phyloP scores from a whole-genome alignment of 345 rosid genomes.

The Citrus hindsii region DNA sequence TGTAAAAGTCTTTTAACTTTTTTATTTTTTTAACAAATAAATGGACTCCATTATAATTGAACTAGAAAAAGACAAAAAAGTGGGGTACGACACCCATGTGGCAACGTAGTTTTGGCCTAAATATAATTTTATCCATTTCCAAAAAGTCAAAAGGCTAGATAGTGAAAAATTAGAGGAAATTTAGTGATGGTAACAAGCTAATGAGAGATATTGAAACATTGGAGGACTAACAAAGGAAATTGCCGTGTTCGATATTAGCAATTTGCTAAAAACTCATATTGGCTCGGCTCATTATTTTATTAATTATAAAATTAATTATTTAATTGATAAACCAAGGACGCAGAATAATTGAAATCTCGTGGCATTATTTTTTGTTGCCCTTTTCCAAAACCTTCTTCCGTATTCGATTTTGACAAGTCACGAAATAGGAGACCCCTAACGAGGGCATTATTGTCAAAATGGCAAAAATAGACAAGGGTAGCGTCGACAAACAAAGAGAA shows the following conservation, averaged over 20 bases:
- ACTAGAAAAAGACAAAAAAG: too few relatives aligned
- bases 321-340: too few relatives aligned
- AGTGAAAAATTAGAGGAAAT: too few relatives aligned
- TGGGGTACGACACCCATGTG: too few relatives aligned
- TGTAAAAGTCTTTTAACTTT: too few relatives aligned
- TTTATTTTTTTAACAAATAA: too few relatives aligned
- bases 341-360: too few relatives aligned
- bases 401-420: background rate
- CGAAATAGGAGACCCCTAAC: background rate
- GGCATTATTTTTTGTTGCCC: background rate
- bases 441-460: slow-evolving; percentile 11
- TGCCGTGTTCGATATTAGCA: too few relatives aligned
- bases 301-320: too few relatives aligned
- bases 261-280: too few relatives aligned
- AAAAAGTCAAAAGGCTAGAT: background rate
- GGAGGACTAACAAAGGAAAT: background rate
- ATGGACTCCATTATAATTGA: too few relatives aligned
- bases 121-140: background rate
- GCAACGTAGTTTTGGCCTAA: too few relatives aligned
- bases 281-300: background rate
- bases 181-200: background rate
- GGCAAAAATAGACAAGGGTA: slow-evolving; percentile 14
- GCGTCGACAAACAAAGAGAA: slow-evolving; percentile 10
- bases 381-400: background rate
- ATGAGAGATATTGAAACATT: background rate